Percentiles rank a stretch among this genome's conserved stretches.
These are phyloP conservation scores for Paspalum notatum DNA, from an alignment of 176 grass and related monocot genomes.

Conservation along the genomic window DNA sequence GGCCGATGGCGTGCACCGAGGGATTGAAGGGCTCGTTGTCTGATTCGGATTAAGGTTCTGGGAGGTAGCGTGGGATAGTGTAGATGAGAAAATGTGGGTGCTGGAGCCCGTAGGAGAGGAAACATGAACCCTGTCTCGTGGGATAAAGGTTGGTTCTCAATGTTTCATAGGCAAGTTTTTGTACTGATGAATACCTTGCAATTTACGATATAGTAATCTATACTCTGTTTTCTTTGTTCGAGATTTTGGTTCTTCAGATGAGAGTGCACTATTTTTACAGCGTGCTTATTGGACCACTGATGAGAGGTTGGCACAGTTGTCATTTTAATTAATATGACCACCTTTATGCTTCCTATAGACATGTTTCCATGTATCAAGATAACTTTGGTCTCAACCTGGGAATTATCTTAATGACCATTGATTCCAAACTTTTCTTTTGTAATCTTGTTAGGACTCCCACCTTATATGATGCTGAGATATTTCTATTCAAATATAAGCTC, in stretches of 20 bases:
- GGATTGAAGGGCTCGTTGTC: conserved; percentile 40
- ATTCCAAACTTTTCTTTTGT: not conserved
- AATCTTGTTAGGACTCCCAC: not conserved
- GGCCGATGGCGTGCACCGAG: conserved; percentile 32
- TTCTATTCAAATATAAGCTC: not conserved
- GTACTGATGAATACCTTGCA: not conserved
- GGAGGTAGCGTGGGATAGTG: conserved; percentile 30
- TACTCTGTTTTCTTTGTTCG: not conserved
- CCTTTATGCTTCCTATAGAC: not conserved
- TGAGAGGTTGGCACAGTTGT: not conserved
- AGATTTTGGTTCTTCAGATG: not conserved
- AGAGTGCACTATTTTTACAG: not conserved
- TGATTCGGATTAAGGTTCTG: conserved; percentile 37
- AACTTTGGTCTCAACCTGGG: not conserved
- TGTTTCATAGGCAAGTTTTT: not conserved
- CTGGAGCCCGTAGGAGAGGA: not conserved
- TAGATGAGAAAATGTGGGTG: conserved; percentile 25
- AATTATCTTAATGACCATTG: not conserved
- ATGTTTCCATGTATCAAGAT: not conserved
- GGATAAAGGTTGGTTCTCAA: conserved; percentile 51
- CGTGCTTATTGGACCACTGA: not conserved
- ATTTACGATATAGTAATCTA: not conserved
- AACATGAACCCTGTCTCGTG: conserved; percentile 27
- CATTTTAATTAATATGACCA: not conserved
- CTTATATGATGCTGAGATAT: conserved; percentile 4